phyloP scores from a whole-genome alignment of 441 rosid genomes.

The Mallotus japonicus region DNA sequence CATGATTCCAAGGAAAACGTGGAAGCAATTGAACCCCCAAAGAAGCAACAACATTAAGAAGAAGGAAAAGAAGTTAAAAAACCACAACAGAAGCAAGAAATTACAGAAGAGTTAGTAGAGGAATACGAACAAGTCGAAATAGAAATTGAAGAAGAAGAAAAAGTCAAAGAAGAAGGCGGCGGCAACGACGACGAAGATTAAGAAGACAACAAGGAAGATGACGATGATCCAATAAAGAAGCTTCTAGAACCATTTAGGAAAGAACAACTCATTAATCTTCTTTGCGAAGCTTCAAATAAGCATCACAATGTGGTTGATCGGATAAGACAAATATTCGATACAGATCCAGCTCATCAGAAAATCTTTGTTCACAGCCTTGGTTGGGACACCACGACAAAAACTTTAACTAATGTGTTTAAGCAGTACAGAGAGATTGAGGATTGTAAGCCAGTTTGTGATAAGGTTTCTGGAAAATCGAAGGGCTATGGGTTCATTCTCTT shows the following conservation, averaged over 20 bases:
- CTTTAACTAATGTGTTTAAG: constrained; percentile 33
- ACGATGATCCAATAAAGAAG: constrained; percentile 30
- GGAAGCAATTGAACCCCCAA: constrained; percentile 8
- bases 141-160: constrained; percentile 18
- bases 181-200: not conserved
- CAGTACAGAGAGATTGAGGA: constrained; percentile 48
- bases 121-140: constrained; percentile 18
- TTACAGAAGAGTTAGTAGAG: not conserved
- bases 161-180: not conserved
- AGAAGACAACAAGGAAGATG: constrained; percentile 10
- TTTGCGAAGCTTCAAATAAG: constrained; percentile 28
- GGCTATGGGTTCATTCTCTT: constrained; percentile 53
- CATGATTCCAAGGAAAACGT: constrained; percentile 32
- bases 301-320: constrained; percentile 27
- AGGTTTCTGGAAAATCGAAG: constrained; percentile 42
- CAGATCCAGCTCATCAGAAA: constrained; percentile 47
- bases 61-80: constrained; percentile 9
- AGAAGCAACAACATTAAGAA: constrained; percentile 25
- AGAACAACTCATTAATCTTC: constrained; percentile 32
- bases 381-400: constrained; percentile 42
- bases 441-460: constrained; percentile 46
- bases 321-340: constrained; percentile 30
- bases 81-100: too few relatives aligned
- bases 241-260: constrained; percentile 45
- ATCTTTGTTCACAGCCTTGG: constrained; percentile 52